Evolutionary conservation across 768 basidiomycete species (phyloP).

Genomic region (Lentinula detonsa): DNA sequence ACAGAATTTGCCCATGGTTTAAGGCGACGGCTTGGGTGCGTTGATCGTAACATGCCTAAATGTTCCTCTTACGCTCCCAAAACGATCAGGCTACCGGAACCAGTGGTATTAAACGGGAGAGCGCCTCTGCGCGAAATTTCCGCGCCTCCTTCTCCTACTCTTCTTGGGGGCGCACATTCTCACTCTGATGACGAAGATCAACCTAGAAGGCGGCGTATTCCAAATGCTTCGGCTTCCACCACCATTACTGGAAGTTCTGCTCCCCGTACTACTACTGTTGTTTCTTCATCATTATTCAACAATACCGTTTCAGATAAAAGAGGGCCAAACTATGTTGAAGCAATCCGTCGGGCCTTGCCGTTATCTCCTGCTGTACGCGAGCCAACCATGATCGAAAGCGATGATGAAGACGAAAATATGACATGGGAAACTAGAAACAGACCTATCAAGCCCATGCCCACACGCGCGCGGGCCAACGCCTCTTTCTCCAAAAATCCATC

Average conservation of each 20-base stretch:
- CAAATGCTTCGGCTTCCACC: conserved; percentile 11
- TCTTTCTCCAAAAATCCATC: conserved; percentile 8
- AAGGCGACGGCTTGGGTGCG: conserved; percentile 63
- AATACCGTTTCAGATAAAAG: background rate
- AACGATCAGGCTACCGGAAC: conserved; percentile 17
- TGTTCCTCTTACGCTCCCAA: background rate
- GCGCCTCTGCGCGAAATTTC: conserved; percentile 23
- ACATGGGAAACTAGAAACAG: conserved; percentile 6
- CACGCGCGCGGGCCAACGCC: conserved; percentile 3
- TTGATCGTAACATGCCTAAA: background rate
- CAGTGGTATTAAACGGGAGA: conserved; percentile 13
- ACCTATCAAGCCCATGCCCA: conserved; percentile 11
- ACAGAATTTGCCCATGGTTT: conserved; percentile 58
- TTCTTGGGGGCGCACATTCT: conserved; percentile 11
- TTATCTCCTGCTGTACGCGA: conserved; percentile 11
- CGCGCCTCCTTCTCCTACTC: conserved; percentile 16
- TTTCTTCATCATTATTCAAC: background rate
- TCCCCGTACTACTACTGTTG: background rate
- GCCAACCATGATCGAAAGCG: conserved; percentile 21
- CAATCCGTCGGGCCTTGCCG: conserved; percentile 3
- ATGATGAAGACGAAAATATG: conserved; percentile 20
- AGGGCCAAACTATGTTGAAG: background rate
- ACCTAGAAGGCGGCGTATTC: conserved; percentile 19
- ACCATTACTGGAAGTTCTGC: background rate
- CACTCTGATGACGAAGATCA: conserved; percentile 22